These are phyloP conservation scores for Erodium trifolium DNA, from an alignment of 441 rosid species.

Conservation along the genomic window DNA sequence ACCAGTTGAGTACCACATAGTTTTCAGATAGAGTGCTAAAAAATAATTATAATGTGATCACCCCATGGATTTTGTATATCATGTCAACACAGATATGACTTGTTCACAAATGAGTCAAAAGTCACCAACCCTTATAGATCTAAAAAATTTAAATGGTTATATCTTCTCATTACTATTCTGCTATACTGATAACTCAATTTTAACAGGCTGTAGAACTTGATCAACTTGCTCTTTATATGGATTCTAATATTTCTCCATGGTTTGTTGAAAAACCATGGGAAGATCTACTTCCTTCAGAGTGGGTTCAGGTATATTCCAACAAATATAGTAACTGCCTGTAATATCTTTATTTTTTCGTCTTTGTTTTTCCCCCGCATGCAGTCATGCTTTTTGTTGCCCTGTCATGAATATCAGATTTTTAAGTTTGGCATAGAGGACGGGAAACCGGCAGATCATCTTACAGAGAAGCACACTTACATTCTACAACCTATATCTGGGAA, in stretches of 20 bases:
- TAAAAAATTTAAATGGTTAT: background rate
- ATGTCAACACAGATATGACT: background rate
- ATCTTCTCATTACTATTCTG: background rate
- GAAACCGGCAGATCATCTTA: slow-evolving; percentile 56
- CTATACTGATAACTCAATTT: slow-evolving; percentile 13
- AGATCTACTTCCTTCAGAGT: slow-evolving; percentile 74
- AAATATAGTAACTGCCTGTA: background rate
- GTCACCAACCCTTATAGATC: background rate
- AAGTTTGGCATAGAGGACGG: slow-evolving; percentile 81
- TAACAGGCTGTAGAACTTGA: slow-evolving; percentile 88
- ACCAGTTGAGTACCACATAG: slow-evolving; percentile 1
- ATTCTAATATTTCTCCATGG: slow-evolving; percentile 92
- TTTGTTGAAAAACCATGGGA: slow-evolving; percentile 77
- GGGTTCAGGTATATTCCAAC: slow-evolving; percentile 68
- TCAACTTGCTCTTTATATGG: slow-evolving; percentile 88
- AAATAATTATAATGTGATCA: background rate
- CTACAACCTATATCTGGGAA: slow-evolving; percentile 93
- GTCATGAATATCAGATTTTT: slow-evolving; percentile 51
- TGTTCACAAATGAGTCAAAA: background rate
- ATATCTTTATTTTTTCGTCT: slow-evolving; percentile 1
- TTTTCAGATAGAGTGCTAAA: background rate
- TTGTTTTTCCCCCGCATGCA: slow-evolving; percentile 4
- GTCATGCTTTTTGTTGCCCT: slow-evolving; percentile 11
- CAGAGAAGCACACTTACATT: slow-evolving; percentile 61
- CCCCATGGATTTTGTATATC: background rate